Conservation (phyloP, 1,284 basidiomycete species). For the Sparassis latifolia region DNA sequence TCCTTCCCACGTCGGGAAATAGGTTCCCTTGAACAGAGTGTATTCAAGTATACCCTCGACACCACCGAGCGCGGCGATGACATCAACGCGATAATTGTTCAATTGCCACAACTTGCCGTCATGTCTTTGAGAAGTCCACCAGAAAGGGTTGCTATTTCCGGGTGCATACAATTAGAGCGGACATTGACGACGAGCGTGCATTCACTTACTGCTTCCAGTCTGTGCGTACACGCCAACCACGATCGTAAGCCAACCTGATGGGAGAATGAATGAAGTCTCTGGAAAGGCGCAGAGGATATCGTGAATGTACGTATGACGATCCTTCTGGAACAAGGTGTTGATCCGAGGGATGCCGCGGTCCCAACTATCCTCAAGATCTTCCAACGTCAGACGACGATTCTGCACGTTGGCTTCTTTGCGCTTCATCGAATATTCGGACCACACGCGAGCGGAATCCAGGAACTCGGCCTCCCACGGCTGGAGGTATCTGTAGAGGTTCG, state of each 20-base stretch:
- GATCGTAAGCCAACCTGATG: constrained; percentile 87
- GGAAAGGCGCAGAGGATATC: constrained; percentile 12
- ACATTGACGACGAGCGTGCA: constrained; percentile 11
- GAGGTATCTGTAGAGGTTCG: constrained; percentile 96
- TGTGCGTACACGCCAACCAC: constrained; percentile 93
- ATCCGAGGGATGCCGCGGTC: constrained; percentile 98
- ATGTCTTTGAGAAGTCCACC: constrained; percentile 98
- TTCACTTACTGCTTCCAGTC: constrained; percentile 97
- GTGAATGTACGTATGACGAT: constrained; percentile 79
- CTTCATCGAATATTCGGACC: constrained; percentile 99
- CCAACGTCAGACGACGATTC: constrained; percentile 93
- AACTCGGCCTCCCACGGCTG: constrained; percentile 99
- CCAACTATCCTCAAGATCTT: constrained; percentile 97
- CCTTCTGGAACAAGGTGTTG: constrained; percentile 97
- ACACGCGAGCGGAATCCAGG: constrained; percentile 95
- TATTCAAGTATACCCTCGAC: constrained; percentile 97
- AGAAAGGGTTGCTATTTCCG: constrained; percentile 83
- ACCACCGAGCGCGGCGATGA: constrained; percentile 97
- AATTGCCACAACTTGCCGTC: constrained; percentile 98
- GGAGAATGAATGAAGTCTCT: background rate
- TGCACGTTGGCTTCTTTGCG: constrained; percentile 97
- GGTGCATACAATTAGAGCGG: constrained; percentile 2
- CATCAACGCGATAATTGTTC: constrained; percentile 98
- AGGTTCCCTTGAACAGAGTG: constrained; percentile 96
- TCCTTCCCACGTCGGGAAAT: constrained; percentile 90